These are phyloP conservation scores for Pestalotiopsis sp. DNA, from an alignment of 2,329 filamentous ascomycete species.

Conservation along the genomic window DNA sequence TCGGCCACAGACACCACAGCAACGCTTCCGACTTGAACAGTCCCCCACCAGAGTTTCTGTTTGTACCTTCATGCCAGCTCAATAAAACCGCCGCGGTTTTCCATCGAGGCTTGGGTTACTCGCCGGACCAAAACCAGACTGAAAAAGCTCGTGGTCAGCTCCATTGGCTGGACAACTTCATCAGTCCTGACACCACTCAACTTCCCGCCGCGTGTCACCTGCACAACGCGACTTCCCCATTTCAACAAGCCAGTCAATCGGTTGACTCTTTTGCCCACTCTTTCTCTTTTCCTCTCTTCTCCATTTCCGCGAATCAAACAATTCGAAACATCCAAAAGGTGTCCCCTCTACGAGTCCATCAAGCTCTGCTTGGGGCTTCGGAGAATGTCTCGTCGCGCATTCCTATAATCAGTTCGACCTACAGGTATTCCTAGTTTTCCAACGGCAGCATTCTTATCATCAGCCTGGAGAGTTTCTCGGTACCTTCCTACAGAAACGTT, in stretches of 20 bases:
- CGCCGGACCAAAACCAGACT: not conserved
- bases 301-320: not conserved
- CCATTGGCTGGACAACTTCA: not conserved
- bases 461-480: no score
- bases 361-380: not conserved
- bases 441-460: not conserved
- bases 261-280: not conserved
- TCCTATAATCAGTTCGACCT: not conserved
- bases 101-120: no score
- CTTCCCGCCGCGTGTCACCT: not conserved
- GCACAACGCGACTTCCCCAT: slow-evolving; percentile 7
- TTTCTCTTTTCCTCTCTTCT: not conserved
- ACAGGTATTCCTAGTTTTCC: not conserved
- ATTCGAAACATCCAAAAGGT: not conserved
- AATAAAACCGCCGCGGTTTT: no score
- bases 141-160: not conserved
- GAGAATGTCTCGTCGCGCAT: not conserved
- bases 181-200: not conserved
- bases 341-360: not conserved
- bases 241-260: not conserved
- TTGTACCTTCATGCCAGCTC: no score
- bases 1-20: no score
- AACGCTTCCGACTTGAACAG: no score
- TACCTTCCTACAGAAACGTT: no score
- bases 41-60: no score